Base-by-base conservation (phyloP, 495 filamentous ascomycete genomes). In the Friedmanniomyces endolithicus region DNA sequence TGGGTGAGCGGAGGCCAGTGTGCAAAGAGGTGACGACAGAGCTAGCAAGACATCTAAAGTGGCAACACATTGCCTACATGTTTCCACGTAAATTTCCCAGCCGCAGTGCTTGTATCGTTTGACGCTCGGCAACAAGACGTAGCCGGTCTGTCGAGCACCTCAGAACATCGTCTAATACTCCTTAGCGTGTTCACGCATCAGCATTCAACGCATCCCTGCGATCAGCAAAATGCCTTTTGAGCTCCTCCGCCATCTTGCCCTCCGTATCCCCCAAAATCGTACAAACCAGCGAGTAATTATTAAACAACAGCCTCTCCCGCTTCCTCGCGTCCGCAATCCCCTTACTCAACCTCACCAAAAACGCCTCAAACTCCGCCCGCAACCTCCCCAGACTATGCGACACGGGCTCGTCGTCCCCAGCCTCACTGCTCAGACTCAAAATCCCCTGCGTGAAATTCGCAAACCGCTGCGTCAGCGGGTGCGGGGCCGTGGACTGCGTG, bases 331-430 rank as follows among this genome's bases (percentile, higher is more conserved):
- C 87, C 1, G 79, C 81, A 53, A 89, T 81, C 7, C 55, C 53
- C 31, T 64, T 66, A 41, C 58, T 64, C 48, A 59, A 19, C 57
- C 64, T 66, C n/a, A 61, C 46, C 44, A 66, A 35, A 51, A 59
- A 66, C n/a, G 40, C 61, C 33, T 64, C 64, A 35, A 62, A 66
- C 2, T 66, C 64, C n/a, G 27, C 48, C 45, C 87, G 72, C 53
- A 98, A 67, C 31, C 92, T 75, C 1, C 77, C 73, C 27, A 97
- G 67, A 62, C 87, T 94, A 43, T 83, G 82, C 1, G 81, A 79
- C 1, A 97, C 85, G 0, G 92, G 92, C 68, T 97, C 92, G 58
- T 94, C 88, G 61, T 98, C 92, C 1, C 88, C 89, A 2, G 85
- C 86, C 46, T 95, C 88, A 35, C 79, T 80, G 64, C 86, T 89